Evolutionary conservation across 257 asterid genomes (phyloP).

Genomic region (Mentha longifolia): DNA sequence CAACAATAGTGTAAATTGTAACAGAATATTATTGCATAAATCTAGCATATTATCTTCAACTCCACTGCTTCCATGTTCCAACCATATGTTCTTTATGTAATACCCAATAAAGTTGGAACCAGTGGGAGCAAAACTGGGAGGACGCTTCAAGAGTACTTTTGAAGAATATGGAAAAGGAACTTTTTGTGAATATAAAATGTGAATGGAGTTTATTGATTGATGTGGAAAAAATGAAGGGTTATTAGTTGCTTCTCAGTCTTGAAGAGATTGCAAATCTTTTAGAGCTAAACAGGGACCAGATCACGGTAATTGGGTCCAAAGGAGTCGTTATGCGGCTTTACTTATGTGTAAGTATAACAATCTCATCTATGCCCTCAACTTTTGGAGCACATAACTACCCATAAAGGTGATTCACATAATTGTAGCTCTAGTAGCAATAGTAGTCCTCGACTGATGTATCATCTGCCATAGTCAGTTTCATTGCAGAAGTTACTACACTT

Average conservation of each 20-base stretch:
- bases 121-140: background rate
- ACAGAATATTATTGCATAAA: background rate
- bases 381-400: background rate
- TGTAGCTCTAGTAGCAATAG: background rate
- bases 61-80: background rate
- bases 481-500: background rate
- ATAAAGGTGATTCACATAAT: conserved; percentile 9
- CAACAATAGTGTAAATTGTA: background rate
- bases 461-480: background rate
- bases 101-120: background rate
- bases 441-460: background rate
- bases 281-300: background rate
- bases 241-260: conserved; percentile 3
- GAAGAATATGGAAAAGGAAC: background rate
- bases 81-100: too few relatives aligned
- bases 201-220: background rate
- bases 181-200: background rate
- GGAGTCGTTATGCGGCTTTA: background rate
- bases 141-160: background rate
- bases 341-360: background rate
- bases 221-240: background rate
- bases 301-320: background rate
- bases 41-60: background rate
- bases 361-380: background rate
- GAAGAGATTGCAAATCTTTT: background rate